Evolutionary conservation across 495 filamentous ascomycete species (phyloP), one percentile per base, ranked within the genome.

Genomic region (Clavariopsis aquatica): DNA sequence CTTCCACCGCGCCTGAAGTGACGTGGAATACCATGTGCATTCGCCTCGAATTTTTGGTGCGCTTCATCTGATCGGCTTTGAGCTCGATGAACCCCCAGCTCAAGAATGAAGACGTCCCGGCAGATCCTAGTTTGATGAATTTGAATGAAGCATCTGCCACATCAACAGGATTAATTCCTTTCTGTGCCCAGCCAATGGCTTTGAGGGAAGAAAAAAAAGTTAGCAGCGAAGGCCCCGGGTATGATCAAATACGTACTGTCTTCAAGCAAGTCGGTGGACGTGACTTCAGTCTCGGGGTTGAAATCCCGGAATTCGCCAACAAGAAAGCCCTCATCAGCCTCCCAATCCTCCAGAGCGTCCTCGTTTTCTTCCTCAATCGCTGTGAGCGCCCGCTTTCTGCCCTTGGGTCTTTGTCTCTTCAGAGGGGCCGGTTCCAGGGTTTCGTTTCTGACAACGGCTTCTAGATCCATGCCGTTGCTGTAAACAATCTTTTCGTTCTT

Each of bases 11-110:
- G 7, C 94, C 94, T 22, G 80, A 75, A 60, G 89, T 85, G 29
- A 98, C 88, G 73, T 94, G 97, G 72, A 98, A 97, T 0, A 89
- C 87, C 87, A 98, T 90, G 66, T 96, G 92, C 88, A 96, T 96
- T 75, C 88, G 91, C 55, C 93, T 83, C 4, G 88, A 87, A 70
- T 96, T 96, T 80, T 98, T 98, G 19, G 85, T 82, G 65, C 87
- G 83, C 82, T 98, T 98, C 52, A 86, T 81, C 19, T 86, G 86
- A 3, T 88, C 87, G 1, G 90, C 86, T 6, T 91, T 90, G 19
- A 98, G 77, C 52, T 97, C 92, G 29, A 98, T 88, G 57, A 97
- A 84, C 0, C 94, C 94, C 1, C 86, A 85, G 38, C 92, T 93
- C 68, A 96, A 89, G 78, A 94, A 96, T 1, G 88, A 83, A 43